Evolutionary conservation across 2,329 filamentous ascomycete genomes (phyloP), one percentile per base, ranked within the genome.

Genomic region (Ophiognomonia clavigignenti-juglandacearum): DNA sequence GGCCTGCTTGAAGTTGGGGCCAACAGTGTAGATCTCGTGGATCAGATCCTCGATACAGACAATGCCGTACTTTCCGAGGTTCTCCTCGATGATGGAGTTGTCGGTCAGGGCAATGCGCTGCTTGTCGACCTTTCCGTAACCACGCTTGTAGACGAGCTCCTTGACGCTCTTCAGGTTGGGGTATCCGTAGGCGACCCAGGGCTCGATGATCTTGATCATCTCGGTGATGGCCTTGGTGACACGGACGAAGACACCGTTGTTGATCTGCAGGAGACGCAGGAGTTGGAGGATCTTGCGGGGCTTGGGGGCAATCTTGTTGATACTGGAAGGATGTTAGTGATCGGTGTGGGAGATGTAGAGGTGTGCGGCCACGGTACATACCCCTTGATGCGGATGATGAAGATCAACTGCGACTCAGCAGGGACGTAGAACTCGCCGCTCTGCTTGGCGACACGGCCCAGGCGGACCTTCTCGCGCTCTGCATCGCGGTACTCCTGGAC

Each of bases 231-330:
- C 93, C 86, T 57, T 98, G 78, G 91, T 97, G 68, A 96, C 80
- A 68, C 84, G 86, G 75, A 98, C 80, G 78, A 98, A 98, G 74
- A 96, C 89, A 74, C 92, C 93, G 74, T 96, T 97, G 88, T 98
- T 98, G 87, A 98, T 98, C 82, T 98, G 93, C 66, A 98, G 86
- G 59, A 98, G 89, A 81, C 93, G 92, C 71, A 98, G 91, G 54
- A 98, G 88, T 79, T 98, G 93, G 64, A 98, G 85, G 68, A 96
- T 97, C 86, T 98, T 98, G 82, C 93, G 91, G 75, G 95, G 95
- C 88, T 98, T 97, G 64, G 93, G 93, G 70, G 95, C 85, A 66
- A 98, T 97, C 88, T 98, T 98, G 88, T 97, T 97, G 90, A 98
- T 97, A 95, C 92, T 85, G 55, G 39, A 41, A n/a, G 9, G 7